These are phyloP conservation scores for Proliferodiscus dingleyae DNA, from an alignment of 2,329 filamentous ascomycete genomes.

Conservation along the genomic window DNA sequence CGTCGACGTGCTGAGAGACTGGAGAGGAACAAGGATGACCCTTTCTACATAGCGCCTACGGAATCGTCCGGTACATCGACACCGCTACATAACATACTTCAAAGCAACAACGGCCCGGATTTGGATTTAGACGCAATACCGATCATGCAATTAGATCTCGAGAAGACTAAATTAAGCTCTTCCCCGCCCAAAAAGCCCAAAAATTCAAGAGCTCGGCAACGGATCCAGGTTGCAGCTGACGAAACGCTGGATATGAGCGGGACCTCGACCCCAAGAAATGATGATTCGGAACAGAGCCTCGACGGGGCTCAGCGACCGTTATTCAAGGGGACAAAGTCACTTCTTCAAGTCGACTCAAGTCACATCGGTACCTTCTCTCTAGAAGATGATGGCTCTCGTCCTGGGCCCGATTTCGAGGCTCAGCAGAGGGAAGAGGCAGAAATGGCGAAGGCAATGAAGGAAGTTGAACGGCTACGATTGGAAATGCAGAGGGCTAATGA, in stretches of 20 bases:
- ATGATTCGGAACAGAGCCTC: slow-evolving; percentile 51
- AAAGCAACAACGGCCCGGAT: slow-evolving; percentile 67
- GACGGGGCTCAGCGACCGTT: slow-evolving; percentile 44
- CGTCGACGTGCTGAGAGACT: slow-evolving; percentile 69
- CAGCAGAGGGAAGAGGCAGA: slow-evolving; percentile 76
- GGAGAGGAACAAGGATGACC: slow-evolving; percentile 86
- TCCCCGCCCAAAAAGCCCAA: slow-evolving; percentile 31
- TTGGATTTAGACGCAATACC: slow-evolving; percentile 93
- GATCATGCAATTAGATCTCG: slow-evolving; percentile 85
- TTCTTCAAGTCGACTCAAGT: slow-evolving; percentile 85
- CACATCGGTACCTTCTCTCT: slow-evolving; percentile 70
- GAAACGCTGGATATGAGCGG: slow-evolving; percentile 61
- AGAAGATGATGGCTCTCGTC: slow-evolving; percentile 42
- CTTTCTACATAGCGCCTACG: slow-evolving; percentile 76
- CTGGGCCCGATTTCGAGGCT: slow-evolving; percentile 54
- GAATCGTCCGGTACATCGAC: slow-evolving; percentile 60
- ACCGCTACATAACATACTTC: slow-evolving; percentile 72
- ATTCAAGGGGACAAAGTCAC: slow-evolving; percentile 51
- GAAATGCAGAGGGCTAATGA: slow-evolving; percentile 86
- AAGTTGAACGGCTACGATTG: slow-evolving; percentile 78
- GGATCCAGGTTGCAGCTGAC: slow-evolving; percentile 65
- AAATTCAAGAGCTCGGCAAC: slow-evolving; percentile 45
- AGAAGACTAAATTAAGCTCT: slow-evolving; percentile 39
- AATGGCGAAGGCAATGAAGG: slow-evolving; percentile 81
- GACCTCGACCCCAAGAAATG: slow-evolving; percentile 43